A percentile compares a stretch with the other conserved stretches of the same genome.
Conservation (phyloP, 23 red algal species). For the Gracilaria domingensis region DNA sequence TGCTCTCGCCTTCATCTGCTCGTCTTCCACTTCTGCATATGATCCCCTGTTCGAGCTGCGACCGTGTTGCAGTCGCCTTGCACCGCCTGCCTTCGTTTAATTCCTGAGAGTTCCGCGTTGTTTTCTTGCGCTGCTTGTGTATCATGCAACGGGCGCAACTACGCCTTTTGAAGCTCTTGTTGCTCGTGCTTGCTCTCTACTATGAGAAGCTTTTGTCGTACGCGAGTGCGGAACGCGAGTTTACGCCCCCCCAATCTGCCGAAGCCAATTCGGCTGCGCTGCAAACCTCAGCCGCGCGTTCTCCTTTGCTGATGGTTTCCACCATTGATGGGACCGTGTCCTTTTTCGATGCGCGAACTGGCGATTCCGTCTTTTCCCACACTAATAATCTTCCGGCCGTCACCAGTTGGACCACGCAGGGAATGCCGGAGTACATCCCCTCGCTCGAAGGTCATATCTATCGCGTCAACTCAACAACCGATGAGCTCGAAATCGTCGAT, state of each 20-base stretch:
- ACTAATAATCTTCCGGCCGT: conserved; percentile 44
- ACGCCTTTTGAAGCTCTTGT: background rate
- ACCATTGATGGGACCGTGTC: conserved; percentile 66
- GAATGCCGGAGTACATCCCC: conserved; percentile 64
- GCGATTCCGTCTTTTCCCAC: conserved; percentile 37
- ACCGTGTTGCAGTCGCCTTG: background rate
- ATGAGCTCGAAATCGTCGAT: conserved; percentile 52
- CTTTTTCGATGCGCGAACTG: conserved; percentile 55
- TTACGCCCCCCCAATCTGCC: background rate
- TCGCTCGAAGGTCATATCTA: conserved; percentile 70
- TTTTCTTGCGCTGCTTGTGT: background rate
- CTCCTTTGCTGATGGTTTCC: conserved; percentile 57
- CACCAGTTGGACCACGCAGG: conserved; percentile 62
- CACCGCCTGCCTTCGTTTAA: background rate
- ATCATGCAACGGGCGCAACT: background rate
- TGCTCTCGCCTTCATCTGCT: background rate
- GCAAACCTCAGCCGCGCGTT: conserved; percentile 4
- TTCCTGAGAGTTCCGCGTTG: background rate
- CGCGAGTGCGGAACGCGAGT: background rate
- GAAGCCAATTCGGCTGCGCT: conserved; percentile 16
- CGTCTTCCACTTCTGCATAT: background rate
- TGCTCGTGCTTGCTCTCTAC: background rate
- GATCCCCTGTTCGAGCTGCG: conserved; percentile 3
- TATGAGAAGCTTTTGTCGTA: background rate
- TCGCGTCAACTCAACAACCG: conserved; percentile 48